Evolutionary conservation across 257 asterid species (phyloP), one percentile per base, ranked within the genome.

Genomic region (Primulina huaijiensis): DNA sequence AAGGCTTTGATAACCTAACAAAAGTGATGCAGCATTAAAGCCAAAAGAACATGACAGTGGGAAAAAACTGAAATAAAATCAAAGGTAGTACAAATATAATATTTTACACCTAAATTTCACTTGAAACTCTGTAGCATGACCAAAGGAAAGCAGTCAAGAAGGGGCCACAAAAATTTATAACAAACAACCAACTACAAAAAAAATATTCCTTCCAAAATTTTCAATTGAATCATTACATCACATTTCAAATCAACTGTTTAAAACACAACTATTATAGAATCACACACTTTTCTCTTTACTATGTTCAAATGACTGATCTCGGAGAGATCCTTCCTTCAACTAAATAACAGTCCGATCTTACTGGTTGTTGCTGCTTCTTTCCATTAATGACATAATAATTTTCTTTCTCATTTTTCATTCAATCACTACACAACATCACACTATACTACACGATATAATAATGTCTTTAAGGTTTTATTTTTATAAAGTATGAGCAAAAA

Each of bases 1-100:
- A 90, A 89, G 25, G 97, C 95, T 82, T 85, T 89, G 69, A 87
- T 75, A 74, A 85, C 89, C 97, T 93, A 81, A 72, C 74, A 71
- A 60, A 70, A 60, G 74, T 70, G 73, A 81, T 56, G 60, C 63
- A 72, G 34, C 43, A 74, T 66, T 52, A 58, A 52, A 21, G 68
- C 76, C 70, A 70, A 46, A 75, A 74, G 67, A n/a, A 60, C 14
- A 66, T 60, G 21, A 74, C 57, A 29, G 71, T 2, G 35, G 30
- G 33, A 64, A 68, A 38, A 16, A 60, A 23, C 53, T 27, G 67
- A 71, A 52, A 52, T n/a, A 38, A 67, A 76, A 31, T 17, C 50
- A 2, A 62, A 40, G 27, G 38, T 10, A 62, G 8, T n/a, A 40
- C 27, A 21, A 63, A 52, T 35, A 35, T 35, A 17, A 30, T 31